Percentiles rank a stretch among this genome's conserved stretches.
Conservation (phyloP, 129 eudicot species). For the Flaveria trinervia region DNA sequence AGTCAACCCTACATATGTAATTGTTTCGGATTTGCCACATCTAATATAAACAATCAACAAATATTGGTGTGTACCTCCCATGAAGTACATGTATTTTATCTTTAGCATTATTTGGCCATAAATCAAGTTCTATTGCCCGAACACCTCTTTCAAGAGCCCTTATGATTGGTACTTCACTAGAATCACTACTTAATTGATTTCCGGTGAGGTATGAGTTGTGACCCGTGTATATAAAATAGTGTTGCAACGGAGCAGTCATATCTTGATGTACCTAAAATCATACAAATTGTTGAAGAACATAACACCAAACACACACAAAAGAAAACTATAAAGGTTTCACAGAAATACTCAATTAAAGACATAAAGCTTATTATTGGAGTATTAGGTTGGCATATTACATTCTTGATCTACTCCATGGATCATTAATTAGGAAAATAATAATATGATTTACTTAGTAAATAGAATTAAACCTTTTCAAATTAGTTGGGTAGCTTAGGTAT, state of each 20-base stretch:
- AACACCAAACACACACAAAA: conserved; percentile 10
- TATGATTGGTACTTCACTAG: conserved; percentile 83
- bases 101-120: conserved; percentile 88
- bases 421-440: neutral
- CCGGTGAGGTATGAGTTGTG: conserved; percentile 98
- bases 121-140: conserved; percentile 87
- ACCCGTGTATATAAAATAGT: conserved; percentile 92
- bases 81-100: conserved; percentile 86
- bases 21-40: neutral
- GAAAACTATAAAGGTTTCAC: neutral
- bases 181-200: conserved; percentile 89
- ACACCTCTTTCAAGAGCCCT: conserved; percentile 89
- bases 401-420: neutral
- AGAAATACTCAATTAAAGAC: conserved; percentile 2
- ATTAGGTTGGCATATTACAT: neutral
- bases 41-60: neutral
- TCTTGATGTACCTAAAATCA: conserved; percentile 88
- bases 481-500: neutral
- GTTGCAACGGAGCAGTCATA: conserved; percentile 96
- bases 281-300: conserved; percentile 15
- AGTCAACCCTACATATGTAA: neutral
- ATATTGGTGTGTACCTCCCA: conserved; percentile 62
- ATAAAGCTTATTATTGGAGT: neutral
- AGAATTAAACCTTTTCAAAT: neutral
- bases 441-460: neutral